Percentiles rank a stretch among this genome's conserved stretches.
Conservation (phyloP, 2,329 filamentous ascomycete species). For the Zymoseptoria tritici region DNA sequence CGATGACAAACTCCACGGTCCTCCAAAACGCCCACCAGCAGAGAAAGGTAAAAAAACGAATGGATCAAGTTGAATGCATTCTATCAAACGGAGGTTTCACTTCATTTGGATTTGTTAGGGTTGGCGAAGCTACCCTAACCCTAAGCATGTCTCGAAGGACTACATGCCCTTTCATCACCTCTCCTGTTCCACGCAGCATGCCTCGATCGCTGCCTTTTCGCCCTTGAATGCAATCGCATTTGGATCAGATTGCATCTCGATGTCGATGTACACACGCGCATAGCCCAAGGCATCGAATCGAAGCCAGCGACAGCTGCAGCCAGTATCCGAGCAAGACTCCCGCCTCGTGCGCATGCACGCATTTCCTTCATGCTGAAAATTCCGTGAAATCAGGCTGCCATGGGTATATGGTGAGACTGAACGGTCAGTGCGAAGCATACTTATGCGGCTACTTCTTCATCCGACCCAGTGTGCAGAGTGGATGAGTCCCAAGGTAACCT, state of each 20-base stretch:
- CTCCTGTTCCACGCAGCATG: background rate
- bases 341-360: no score
- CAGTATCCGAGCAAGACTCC: background rate
- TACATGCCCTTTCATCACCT: background rate
- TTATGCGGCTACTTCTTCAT: background rate
- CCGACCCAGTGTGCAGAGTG: background rate
- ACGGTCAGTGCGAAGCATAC: background rate
- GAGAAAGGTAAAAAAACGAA: background rate
- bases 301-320: background rate
- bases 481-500: no score
- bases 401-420: no score
- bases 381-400: no score
- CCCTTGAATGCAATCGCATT: background rate
- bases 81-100: background rate
- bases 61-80: background rate
- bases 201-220: background rate
- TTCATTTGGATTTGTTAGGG: background rate
- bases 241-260: background rate
- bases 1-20: background rate
- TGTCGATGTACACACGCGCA: no score
- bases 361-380: no score
- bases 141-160: background rate
- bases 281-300: no score
- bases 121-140: background rate
- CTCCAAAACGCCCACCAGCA: background rate